A percentile compares a stretch with the other conserved stretches of the same genome.
These are phyloP conservation scores for Calonectria crousiana DNA, from an alignment of 2,329 filamentous ascomycete genomes.

Conservation along the genomic window DNA sequence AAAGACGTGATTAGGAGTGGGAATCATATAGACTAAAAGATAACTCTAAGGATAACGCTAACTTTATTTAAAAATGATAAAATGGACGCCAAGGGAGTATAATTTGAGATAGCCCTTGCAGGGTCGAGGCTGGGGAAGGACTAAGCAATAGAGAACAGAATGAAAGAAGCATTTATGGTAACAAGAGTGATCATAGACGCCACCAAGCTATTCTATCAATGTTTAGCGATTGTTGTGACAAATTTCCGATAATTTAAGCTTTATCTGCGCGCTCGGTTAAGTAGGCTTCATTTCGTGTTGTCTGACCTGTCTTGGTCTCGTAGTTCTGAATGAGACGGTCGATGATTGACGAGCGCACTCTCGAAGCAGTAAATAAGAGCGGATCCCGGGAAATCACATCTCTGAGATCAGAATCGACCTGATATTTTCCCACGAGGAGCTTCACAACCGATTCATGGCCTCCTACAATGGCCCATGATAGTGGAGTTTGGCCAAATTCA, in stretches of 20 bases:
- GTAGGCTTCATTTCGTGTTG: too few species aligned
- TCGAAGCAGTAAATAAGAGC: background rate
- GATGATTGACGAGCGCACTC: background rate
- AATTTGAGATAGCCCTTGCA: background rate
- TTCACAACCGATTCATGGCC: too few species aligned
- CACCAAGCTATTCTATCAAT: too few species aligned
- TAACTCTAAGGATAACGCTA: background rate
- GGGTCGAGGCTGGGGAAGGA: background rate
- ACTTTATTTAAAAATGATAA: background rate
- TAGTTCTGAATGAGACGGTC: background rate
- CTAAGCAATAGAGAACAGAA: background rate
- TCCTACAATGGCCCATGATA: too few species aligned
- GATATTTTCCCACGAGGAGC: background rate
- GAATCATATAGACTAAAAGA: background rate
- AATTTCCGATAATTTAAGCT: too few species aligned
- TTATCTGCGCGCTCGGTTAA: too few species aligned
- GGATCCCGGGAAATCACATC: background rate
- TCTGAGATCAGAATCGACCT: background rate
- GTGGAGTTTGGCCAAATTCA: too few species aligned
- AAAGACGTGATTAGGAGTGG: background rate
- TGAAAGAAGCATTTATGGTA: too few species aligned
- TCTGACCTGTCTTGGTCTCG: too few species aligned
- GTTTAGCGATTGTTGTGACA: too few species aligned
- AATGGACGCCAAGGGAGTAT: background rate
- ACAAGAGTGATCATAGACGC: too few species aligned